phyloP scores from a whole-genome alignment of 768 basidiomycete genomes.

The Austroboletus eburneus region DNA sequence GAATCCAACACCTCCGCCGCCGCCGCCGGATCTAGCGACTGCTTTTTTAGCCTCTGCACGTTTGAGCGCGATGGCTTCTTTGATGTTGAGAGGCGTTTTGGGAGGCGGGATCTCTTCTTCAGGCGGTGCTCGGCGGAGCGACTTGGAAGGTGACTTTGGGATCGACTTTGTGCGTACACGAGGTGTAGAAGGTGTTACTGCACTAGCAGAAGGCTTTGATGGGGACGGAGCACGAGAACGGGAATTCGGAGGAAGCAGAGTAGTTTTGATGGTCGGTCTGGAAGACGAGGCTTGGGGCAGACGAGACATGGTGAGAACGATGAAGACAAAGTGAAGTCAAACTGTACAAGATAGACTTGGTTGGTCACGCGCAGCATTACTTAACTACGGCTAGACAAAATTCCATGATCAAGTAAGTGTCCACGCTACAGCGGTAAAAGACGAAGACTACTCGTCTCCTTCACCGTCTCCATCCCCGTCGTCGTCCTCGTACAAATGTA shows the following conservation, averaged over 20 bases:
- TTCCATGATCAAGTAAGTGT: no score
- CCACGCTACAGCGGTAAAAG: no score
- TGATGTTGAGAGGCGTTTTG: slow-evolving; percentile 46
- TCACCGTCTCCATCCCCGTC: slow-evolving; percentile 7
- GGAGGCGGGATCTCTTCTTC: slow-evolving; percentile 27
- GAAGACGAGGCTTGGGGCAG: slow-evolving; percentile 35
- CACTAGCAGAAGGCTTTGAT: slow-evolving; percentile 27
- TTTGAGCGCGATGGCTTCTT: slow-evolving; percentile 75
- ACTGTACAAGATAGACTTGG: no score
- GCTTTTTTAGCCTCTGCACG: slow-evolving; percentile 76
- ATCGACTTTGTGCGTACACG: slow-evolving; percentile 36
- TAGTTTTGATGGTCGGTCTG: slow-evolving; percentile 28
- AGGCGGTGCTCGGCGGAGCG: slow-evolving; percentile 20
- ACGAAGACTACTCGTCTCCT: slow-evolving; percentile 1
- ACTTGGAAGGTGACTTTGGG: slow-evolving; percentile 33
- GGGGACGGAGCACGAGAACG: slow-evolving; percentile 31
- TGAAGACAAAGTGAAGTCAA: neutral
- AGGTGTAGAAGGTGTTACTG: slow-evolving; percentile 24
- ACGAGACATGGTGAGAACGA: slow-evolving; percentile 34
- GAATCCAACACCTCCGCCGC: slow-evolving; percentile 25
- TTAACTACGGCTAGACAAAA: no score
- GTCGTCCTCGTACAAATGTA: slow-evolving; percentile 23
- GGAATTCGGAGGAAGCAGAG: slow-evolving; percentile 25
- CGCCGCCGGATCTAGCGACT: slow-evolving; percentile 17
- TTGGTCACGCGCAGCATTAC: no score